These are phyloP conservation scores for Marchantia paleacea DNA, from an alignment of 225 moss, liverwort and hornwort genomes.

Conservation along the genomic window DNA sequence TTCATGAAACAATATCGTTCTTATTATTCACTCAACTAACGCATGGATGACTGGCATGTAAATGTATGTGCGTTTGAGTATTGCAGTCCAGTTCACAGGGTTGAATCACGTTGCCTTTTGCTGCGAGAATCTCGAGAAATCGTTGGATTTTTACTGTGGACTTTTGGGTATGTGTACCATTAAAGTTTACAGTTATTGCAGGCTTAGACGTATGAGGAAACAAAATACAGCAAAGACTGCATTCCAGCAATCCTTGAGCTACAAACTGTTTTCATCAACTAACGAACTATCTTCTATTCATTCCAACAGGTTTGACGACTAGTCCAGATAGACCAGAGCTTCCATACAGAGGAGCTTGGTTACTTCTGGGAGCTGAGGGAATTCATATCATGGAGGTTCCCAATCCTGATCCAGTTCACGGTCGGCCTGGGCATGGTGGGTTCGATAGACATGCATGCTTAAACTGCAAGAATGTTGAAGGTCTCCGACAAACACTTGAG, in stretches of 20 bases:
- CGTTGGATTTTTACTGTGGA: constrained; percentile 34
- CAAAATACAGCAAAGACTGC: no score
- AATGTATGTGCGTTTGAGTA: not conserved
- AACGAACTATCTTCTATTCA: not conserved
- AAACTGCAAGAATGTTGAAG: constrained; percentile 35
- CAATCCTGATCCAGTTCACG: constrained; percentile 29
- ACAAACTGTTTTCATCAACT: not conserved
- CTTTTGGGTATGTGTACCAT: constrained; percentile 22
- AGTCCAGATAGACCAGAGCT: constrained; percentile 32
- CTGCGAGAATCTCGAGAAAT: constrained; percentile 30
- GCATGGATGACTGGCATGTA: not conserved
- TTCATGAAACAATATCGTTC: no score
- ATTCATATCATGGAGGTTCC: constrained; percentile 41
- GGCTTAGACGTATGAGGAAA: not conserved
- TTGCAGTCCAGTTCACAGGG: constrained; percentile 31
- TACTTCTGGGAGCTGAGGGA: constrained; percentile 28
- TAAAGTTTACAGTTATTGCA: not conserved
- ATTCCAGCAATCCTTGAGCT: not conserved
- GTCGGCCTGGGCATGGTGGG: constrained; percentile 35
- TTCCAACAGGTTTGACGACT: constrained; percentile 20
- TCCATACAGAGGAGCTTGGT: constrained; percentile 37
- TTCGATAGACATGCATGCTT: constrained; percentile 38
- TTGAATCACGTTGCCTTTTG: constrained; percentile 38
- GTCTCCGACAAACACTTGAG: constrained; percentile 22
- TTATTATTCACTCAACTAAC: no score